phyloP scores from a whole-genome alignment of 2,329 filamentous ascomycete species.

The Trichoderma koningii region DNA sequence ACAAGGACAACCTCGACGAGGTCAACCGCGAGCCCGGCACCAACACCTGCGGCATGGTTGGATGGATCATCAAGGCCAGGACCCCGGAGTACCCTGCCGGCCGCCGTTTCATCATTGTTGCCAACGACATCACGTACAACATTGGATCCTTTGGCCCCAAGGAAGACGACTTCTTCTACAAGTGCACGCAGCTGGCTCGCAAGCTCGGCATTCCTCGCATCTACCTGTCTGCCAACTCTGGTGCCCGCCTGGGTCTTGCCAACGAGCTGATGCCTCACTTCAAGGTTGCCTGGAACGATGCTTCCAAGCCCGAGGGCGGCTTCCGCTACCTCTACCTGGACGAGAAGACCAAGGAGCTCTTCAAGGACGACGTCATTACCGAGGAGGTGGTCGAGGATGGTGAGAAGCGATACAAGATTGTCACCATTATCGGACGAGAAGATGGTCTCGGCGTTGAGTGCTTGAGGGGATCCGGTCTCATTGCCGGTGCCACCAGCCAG shows the following conservation, averaged over 20 bases:
- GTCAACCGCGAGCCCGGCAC: constrained; percentile 93
- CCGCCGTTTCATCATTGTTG: constrained; percentile 90
- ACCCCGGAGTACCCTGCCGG: constrained; percentile 95
- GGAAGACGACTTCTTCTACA: constrained; percentile 98
- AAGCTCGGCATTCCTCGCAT: constrained; percentile 95
- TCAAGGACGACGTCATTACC: constrained; percentile 74
- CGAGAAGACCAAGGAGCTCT: constrained; percentile 80
- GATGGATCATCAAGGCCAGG: constrained; percentile 91
- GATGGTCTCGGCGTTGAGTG: constrained; percentile 98
- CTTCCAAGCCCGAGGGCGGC: constrained; percentile 75
- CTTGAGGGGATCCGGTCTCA: constrained; percentile 93
- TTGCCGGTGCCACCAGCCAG: constrained; percentile 93
- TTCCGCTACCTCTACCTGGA: constrained; percentile 98
- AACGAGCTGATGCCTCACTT: constrained; percentile 97
- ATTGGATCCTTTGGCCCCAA: constrained; percentile 96
- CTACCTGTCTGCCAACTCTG: constrained; percentile 98
- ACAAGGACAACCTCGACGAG: constrained; percentile 87
- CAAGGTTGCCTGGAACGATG: constrained; percentile 94
- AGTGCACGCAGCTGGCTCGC: constrained; percentile 94
- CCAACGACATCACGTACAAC: constrained; percentile 99
- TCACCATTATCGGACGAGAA: constrained; percentile 88
- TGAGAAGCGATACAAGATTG: constrained; percentile 90
- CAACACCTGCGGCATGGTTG: constrained; percentile 97
- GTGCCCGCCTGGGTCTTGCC: constrained; percentile 93
- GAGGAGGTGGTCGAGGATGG: constrained; percentile 84